Conservation (phyloP, 768 basidiomycete species). For the Lactarius quietus region DNA sequence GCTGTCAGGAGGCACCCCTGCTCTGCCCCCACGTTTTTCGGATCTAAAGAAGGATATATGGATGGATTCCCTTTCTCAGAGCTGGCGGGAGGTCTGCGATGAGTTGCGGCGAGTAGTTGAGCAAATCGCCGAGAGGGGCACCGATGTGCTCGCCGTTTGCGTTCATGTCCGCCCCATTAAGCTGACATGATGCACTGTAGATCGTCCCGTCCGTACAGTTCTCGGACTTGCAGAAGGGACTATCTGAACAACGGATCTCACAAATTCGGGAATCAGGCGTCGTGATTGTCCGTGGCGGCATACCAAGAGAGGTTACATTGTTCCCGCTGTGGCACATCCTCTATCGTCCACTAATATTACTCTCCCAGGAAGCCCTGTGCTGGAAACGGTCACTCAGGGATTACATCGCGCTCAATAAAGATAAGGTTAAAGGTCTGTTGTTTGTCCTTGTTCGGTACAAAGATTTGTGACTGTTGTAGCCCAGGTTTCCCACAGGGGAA, state of each 20-base stretch:
- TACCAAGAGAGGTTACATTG: conserved; percentile 47
- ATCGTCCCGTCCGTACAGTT: conserved; percentile 51
- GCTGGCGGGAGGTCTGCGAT: conserved; percentile 53
- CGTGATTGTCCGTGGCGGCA: conserved; percentile 54
- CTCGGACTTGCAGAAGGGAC: conserved; percentile 42
- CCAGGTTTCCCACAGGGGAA: conserved; percentile 66
- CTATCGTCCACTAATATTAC: background rate
- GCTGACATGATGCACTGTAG: conserved; percentile 31
- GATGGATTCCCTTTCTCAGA: conserved; percentile 42
- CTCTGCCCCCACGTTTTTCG: conserved; percentile 54
- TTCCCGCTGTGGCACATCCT: background rate
- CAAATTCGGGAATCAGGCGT: conserved; percentile 51
- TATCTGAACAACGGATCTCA: conserved; percentile 44
- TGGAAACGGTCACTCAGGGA: conserved; percentile 57
- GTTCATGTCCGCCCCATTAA: background rate
- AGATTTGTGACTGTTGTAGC: background rate
- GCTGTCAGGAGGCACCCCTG: conserved; percentile 37
- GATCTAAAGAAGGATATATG: conserved; percentile 57
- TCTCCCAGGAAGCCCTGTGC: conserved; percentile 47
- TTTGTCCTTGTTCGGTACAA: background rate
- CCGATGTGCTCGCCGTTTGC: conserved; percentile 38
- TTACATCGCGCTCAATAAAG: conserved; percentile 49
- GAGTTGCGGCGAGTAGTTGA: conserved; percentile 46
- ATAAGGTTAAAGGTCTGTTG: conserved; percentile 45
- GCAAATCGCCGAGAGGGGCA: conserved; percentile 47